phyloP scores from a whole-genome alignment of 495 filamentous ascomycete genomes.

The Penicillium manginii region DNA sequence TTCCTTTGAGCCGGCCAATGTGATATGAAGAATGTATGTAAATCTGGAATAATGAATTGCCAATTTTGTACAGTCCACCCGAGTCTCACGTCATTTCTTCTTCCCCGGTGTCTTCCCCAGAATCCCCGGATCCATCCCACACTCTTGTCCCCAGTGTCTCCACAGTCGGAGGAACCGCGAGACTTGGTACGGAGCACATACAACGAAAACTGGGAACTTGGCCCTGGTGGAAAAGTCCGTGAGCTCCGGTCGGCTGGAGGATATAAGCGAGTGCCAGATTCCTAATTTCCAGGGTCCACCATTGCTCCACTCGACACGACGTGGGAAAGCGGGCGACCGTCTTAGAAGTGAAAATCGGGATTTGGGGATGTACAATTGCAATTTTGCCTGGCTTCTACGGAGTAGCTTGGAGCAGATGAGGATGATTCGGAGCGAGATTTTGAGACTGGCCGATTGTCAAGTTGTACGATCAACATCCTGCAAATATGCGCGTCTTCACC shows the following conservation, averaged over 20 bases:
- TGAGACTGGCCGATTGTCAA: neutral
- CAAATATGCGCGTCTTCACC: neutral
- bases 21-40: neutral
- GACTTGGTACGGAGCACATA: neutral
- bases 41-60: slow-evolving; percentile 1
- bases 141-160: neutral
- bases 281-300: slow-evolving; percentile 1
- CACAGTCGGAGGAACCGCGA: slow-evolving; percentile 2
- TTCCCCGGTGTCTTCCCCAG: neutral
- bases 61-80: neutral
- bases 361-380: neutral
- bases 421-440: neutral
- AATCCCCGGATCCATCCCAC: neutral
- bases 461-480: neutral
- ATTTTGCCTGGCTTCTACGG: neutral
- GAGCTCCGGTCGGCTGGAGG: neutral
- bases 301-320: slow-evolving; percentile 1
- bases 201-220: neutral
- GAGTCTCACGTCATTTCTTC: neutral
- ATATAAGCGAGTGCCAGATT: neutral
- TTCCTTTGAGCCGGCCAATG: slow-evolving; percentile 39
- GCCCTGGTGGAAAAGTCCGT: neutral
- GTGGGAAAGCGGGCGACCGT: neutral
- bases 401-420: neutral
- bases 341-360: neutral